phyloP scores from a whole-genome alignment of 1,284 basidiomycete genomes.

The Trichosporon faecale region DNA sequence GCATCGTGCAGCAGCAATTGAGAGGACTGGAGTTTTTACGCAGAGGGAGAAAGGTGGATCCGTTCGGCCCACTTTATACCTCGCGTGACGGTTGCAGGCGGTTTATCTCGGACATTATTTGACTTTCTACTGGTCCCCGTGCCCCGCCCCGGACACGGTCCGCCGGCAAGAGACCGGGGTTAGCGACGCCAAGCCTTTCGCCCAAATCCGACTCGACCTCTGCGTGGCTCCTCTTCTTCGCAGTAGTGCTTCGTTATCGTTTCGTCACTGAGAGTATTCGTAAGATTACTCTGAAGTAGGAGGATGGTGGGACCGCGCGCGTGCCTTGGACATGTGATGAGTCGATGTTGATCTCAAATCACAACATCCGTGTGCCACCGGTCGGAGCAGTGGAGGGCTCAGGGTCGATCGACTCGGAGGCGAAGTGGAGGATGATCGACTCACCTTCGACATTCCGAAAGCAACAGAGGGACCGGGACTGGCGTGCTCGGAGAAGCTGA shows the following conservation, averaged over 20 bases:
- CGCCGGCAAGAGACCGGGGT: not conserved
- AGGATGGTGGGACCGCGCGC: not conserved
- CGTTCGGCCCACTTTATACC: not conserved
- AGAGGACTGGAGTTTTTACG: not conserved
- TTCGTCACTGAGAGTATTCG: too few species aligned
- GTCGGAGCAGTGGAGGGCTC: not conserved
- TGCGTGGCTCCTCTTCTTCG: not conserved
- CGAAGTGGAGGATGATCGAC: not conserved
- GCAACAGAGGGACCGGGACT: too few species aligned
- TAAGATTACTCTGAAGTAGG: too few species aligned
- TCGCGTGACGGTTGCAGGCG: not conserved
- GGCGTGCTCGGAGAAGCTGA: not conserved
- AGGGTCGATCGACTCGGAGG: not conserved
- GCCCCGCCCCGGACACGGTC: not conserved
- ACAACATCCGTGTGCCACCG: not conserved
- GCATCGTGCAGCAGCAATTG: not conserved
- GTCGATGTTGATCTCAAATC: not conserved
- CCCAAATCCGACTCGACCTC: not conserved
- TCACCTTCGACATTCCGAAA: not conserved
- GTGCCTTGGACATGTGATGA: not conserved
- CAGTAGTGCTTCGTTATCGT: not conserved
- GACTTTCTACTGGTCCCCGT: not conserved
- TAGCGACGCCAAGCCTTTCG: not conserved
- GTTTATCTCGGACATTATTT: not conserved
- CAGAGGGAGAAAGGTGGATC: not conserved